Conservation (phyloP, 2,329 filamentous ascomycete genomes). For the Ambrosiella beaveri region DNA sequence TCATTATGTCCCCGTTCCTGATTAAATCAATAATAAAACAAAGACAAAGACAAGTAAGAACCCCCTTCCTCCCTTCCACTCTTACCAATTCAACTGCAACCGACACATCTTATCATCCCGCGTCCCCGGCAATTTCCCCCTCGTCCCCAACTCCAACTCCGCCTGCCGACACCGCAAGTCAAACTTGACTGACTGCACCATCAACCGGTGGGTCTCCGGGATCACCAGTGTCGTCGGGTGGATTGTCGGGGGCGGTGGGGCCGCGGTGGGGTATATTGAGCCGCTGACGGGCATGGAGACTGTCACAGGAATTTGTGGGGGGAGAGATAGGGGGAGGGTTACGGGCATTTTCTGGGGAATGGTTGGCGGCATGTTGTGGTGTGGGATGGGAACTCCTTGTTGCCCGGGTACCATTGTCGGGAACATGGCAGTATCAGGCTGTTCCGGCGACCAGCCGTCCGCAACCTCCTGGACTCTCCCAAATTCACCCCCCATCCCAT, state of each 20-base stretch:
- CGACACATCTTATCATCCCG: constrained; percentile 27
- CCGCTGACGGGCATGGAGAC: background rate
- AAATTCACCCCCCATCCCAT: background rate
- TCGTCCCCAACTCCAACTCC: constrained; percentile 34
- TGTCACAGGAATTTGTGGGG: background rate
- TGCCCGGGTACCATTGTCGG: no score
- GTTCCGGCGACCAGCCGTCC: background rate
- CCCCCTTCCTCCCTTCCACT: background rate
- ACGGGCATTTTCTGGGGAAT: background rate
- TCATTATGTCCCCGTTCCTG: no score
- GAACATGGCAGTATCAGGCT: no score
- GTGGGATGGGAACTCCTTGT: background rate
- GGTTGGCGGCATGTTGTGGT: background rate
- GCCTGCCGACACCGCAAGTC: constrained; percentile 35
- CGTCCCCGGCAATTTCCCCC: constrained; percentile 29
- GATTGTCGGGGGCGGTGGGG: background rate
- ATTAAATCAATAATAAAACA: background rate
- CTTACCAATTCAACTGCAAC: background rate
- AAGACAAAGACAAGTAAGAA: background rate
- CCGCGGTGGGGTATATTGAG: background rate
- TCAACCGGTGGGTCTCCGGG: constrained; percentile 36
- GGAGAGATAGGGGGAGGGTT: background rate
- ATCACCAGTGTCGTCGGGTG: constrained; percentile 18
- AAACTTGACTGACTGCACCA: constrained; percentile 39
- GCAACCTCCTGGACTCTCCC: background rate